Conservation (phyloP, 148 eudicot species). For the Nyssa sinensis region DNA sequence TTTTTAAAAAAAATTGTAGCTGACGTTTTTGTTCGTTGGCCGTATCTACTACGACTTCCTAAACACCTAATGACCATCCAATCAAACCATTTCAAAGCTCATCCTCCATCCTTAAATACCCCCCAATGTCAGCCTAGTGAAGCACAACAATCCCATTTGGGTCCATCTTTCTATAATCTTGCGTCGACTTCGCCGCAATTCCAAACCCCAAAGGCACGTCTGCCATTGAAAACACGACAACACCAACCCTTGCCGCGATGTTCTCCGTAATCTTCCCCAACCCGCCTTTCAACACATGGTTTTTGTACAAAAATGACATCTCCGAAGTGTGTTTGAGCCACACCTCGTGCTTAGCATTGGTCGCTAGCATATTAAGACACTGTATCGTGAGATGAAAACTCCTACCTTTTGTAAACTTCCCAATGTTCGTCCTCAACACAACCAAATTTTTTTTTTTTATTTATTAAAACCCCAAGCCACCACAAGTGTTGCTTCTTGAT, state of each 20-base stretch:
- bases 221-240: slow-evolving; percentile 84
- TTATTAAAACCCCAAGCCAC: too few species aligned
- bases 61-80: not conserved
- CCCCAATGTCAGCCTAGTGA: slow-evolving; percentile 85
- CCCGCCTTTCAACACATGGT: slow-evolving; percentile 81
- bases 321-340: slow-evolving; percentile 91
- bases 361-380: slow-evolving; percentile 49
- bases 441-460: slow-evolving; percentile 62
- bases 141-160: slow-evolving; percentile 88
- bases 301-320: slow-evolving; percentile 85
- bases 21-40: too few species aligned
- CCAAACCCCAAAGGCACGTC: slow-evolving; percentile 93
- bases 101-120: slow-evolving; percentile 86
- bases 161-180: slow-evolving; percentile 74
- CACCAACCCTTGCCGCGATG: slow-evolving; percentile 65
- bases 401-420: slow-evolving; percentile 73
- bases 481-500: too few species aligned
- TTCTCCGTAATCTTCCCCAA: slow-evolving; percentile 91
- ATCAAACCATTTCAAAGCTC: slow-evolving; percentile 49
- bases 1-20: too few species aligned
- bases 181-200: slow-evolving; percentile 67
- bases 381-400: slow-evolving; percentile 79
- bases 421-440: slow-evolving; percentile 61
- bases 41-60: too few species aligned
- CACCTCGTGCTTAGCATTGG: slow-evolving; percentile 84